Evolutionary conservation across 1,284 basidiomycete genomes (phyloP).

Genomic region (Marasmius fiardii): DNA sequence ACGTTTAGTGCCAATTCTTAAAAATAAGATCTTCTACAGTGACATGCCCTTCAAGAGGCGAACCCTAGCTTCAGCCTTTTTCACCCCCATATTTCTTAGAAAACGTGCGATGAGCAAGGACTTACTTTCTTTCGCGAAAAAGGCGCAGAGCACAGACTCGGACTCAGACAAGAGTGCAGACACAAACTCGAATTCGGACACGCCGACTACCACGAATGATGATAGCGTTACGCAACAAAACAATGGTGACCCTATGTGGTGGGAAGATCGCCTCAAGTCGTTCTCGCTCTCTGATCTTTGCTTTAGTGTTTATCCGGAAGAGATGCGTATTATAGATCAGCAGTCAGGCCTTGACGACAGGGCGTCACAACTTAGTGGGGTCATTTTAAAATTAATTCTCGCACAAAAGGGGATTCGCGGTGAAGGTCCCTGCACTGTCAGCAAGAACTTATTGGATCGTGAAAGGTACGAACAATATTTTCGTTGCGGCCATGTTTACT

Average conservation of each 20-base stretch:
- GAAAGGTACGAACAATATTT: not conserved
- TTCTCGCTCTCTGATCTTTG: not conserved
- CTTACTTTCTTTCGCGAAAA: not conserved
- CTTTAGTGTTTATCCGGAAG: not conserved
- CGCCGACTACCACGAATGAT: too few species aligned
- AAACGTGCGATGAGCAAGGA: not conserved
- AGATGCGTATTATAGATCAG: not conserved
- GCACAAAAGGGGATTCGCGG: not conserved
- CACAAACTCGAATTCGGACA: too few species aligned
- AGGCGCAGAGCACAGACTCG: not conserved
- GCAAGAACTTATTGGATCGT: not conserved
- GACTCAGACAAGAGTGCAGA: not conserved
- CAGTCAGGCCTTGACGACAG: not conserved
- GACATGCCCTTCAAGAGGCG: not conserved
- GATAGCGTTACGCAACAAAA: not conserved
- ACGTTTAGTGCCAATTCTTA: not conserved
- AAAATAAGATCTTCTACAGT: not conserved
- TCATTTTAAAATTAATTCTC: not conserved
- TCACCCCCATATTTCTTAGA: not conserved
- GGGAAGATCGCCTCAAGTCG: not conserved
- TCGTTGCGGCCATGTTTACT: not conserved
- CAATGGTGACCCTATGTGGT: not conserved
- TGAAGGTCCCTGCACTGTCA: not conserved
- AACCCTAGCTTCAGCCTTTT: not conserved
- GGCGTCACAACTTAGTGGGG: not conserved